Conservation (phyloP, 441 rosid species). For the Gossypium schwendimanii region DNA sequence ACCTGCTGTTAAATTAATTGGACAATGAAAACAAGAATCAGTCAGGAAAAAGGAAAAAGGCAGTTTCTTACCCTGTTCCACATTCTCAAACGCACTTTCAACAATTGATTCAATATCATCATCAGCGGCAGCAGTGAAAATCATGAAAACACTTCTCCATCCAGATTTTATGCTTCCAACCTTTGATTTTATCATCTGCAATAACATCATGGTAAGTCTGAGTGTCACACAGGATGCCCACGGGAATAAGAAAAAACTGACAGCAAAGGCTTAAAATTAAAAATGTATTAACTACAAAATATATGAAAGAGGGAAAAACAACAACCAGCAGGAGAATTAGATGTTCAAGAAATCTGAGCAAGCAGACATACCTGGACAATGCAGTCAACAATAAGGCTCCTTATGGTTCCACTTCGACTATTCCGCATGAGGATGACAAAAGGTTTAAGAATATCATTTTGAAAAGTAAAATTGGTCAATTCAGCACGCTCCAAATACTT, state of each 20-base stretch:
- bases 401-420: slow-evolving; percentile 76
- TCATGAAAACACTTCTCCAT: slow-evolving; percentile 98
- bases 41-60: slow-evolving; percentile 17
- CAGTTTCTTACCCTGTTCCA: slow-evolving; percentile 76
- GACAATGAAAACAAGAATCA: slow-evolving; percentile 8
- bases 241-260: background rate
- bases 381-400: slow-evolving; percentile 96
- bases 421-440: slow-evolving; percentile 95
- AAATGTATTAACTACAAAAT: background rate
- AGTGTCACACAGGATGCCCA: background rate
- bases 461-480: slow-evolving; percentile 92
- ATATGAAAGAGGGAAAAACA: background rate
- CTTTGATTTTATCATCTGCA: slow-evolving; percentile 98
- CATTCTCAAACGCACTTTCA: slow-evolving; percentile 98
- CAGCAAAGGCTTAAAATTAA: background rate
- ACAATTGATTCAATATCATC: slow-evolving; percentile 87
- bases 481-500: slow-evolving; percentile 97
- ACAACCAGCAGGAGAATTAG: background rate
- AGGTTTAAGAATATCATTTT: slow-evolving; percentile 98
- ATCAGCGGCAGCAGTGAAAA: slow-evolving; percentile 97
- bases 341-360: slow-evolving; percentile 17
- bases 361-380: slow-evolving; percentile 74
- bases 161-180: slow-evolving; percentile 99
- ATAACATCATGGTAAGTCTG: slow-evolving; percentile 18
- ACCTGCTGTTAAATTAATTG: slow-evolving; percentile 25